Evolutionary conservation across 306 rosid species (phyloP), one percentile per base, ranked within the genome.

Genomic region (Malus fusca): DNA sequence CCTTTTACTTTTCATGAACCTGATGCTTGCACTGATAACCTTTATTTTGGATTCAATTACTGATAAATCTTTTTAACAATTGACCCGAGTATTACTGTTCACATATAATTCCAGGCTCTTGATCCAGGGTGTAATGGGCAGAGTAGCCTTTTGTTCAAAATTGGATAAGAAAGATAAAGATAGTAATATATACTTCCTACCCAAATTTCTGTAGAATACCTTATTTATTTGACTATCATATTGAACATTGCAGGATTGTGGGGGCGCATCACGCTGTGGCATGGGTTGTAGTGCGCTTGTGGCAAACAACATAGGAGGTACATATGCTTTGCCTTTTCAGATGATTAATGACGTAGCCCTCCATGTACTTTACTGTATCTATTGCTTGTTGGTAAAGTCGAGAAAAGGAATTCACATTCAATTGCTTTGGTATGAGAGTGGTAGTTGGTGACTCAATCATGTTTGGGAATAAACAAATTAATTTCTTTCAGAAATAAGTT

Each of bases 231-330:
- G 56, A 31, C 71, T 81, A 52, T 44, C 25, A 69, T 72, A 51
- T 79, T 84, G 80, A 46, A 26, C 82, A 55, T 68, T 79, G 80
- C 79, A 95, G 99, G 92, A 88, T 56, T 95, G 97, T 82, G 96
- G 97, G 64, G 99, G 97, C 26, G 90, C 97, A 43, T 80, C 78
- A 1, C 97, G 58, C 40, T 95, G 98, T 83, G 97, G 96, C 72
- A 92, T 84, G 92, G 88, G 77, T 43, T 95, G 97, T 82, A 88
- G 87, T 82, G 97, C 97, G 66, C 97, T 95, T 78, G 87, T 84
- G 77, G 89, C 89, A 42, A 79, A 81, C 69, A 82, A 81, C 28
- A 69, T 73, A 59, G 97, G 85, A 81, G 98, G 97, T 90, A 92
- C 74, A 22, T 59, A 37, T 77, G 70, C 40, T 68, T 23, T 72